Evolutionary conservation across 257 asterid species (phyloP).

Genomic region (Nicotiana attenuata): DNA sequence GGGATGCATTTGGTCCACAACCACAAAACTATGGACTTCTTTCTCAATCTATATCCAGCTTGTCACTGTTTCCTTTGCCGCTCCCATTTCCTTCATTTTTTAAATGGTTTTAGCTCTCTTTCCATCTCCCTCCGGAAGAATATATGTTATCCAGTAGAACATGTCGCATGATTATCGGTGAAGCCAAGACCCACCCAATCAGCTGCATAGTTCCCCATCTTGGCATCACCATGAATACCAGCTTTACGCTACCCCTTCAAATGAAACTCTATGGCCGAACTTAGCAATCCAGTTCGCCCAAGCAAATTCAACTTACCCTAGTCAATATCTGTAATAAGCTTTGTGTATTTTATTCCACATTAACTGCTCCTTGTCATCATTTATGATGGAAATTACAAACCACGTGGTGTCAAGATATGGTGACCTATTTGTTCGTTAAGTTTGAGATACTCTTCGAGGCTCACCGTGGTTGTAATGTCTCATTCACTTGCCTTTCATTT

Average conservation of each 20-base stretch:
- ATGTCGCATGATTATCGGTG: slow-evolving; percentile 48
- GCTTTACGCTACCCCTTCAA: slow-evolving; percentile 45
- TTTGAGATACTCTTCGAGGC: neutral
- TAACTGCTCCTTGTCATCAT: no score
- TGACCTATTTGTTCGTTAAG: neutral
- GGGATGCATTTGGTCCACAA: slow-evolving; percentile 69
- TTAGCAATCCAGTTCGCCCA: slow-evolving; percentile 68
- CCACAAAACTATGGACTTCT: slow-evolving; percentile 53
- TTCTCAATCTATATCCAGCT: slow-evolving; percentile 80
- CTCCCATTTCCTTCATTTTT: slow-evolving; percentile 66
- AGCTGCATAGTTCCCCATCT: slow-evolving; percentile 69
- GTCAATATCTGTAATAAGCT: no score
- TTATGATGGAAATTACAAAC: neutral
- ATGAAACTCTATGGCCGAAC: slow-evolving; percentile 61
- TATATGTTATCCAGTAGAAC: slow-evolving; percentile 68
- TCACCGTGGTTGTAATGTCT: neutral
- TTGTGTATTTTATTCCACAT: no score
- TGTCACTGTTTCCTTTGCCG: slow-evolving; percentile 53
- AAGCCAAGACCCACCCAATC: slow-evolving; percentile 40
- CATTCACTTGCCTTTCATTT: neutral
- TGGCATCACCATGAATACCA: slow-evolving; percentile 44
- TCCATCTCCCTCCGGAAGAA: slow-evolving; percentile 64
- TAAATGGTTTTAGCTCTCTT: slow-evolving; percentile 59
- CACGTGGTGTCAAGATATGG: neutral
- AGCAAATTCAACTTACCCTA: slow-evolving; percentile 60